Evolutionary conservation across 441 rosid species (phyloP).

Genomic region (Erysimum cheiri): DNA sequence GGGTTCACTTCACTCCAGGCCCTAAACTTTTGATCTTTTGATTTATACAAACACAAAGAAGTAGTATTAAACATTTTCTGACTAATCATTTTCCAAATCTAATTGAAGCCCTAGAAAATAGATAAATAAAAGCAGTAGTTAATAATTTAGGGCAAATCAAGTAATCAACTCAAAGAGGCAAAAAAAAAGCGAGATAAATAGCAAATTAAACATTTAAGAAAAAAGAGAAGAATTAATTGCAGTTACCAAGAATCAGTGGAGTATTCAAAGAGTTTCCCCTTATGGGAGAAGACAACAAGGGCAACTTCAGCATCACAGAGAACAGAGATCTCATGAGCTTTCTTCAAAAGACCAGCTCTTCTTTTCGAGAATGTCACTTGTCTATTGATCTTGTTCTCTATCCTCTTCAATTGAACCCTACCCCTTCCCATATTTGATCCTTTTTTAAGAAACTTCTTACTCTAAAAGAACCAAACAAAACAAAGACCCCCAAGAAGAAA

Average conservation of each 20-base stretch:
- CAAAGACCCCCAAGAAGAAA: constrained; percentile 38
- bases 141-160: constrained; percentile 44
- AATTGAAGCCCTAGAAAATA: constrained; percentile 10
- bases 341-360: constrained; percentile 69
- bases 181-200: not conserved
- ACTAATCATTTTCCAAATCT: not conserved
- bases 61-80: not conserved
- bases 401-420: constrained; percentile 73
- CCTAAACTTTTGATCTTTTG: not conserved
- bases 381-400: constrained; percentile 72
- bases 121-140: constrained; percentile 27
- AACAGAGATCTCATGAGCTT: constrained; percentile 75
- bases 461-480: constrained; percentile 55
- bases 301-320: constrained; percentile 63
- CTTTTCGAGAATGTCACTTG: constrained; percentile 75
- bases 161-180: constrained; percentile 20
- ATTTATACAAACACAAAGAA: not conserved
- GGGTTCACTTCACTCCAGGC: constrained; percentile 22
- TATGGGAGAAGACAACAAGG: constrained; percentile 58
- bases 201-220: not conserved
- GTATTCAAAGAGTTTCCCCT: constrained; percentile 60
- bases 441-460: constrained; percentile 38
- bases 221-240: not conserved
- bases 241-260: constrained; percentile 56
- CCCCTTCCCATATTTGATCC: constrained; percentile 61